These are phyloP conservation scores for Auricularia heimuer DNA, from an alignment of 768 basidiomycete genomes.

Conservation along the genomic window DNA sequence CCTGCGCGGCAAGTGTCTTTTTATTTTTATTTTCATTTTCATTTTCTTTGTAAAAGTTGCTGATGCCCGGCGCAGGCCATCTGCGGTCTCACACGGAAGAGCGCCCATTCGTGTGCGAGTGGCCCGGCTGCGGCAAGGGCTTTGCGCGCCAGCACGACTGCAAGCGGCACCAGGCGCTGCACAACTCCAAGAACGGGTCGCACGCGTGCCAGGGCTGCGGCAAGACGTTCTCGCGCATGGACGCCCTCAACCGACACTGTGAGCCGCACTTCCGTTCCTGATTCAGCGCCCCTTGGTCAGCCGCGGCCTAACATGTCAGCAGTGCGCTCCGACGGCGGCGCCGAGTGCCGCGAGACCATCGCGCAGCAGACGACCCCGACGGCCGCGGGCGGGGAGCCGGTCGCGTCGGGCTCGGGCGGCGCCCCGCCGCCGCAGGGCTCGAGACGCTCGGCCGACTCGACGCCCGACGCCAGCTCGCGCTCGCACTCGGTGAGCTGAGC, in stretches of 20 bases:
- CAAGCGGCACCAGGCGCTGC: conserved; percentile 93
- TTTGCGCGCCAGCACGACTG: conserved; percentile 95
- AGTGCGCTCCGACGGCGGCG: background rate
- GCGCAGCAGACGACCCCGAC: background rate
- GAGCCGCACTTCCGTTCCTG: conserved; percentile 25
- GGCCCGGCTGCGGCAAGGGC: conserved; percentile 89
- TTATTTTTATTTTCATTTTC: too few species aligned
- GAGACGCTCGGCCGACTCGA: background rate
- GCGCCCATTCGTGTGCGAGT: conserved; percentile 86
- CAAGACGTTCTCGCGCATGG: conserved; percentile 88
- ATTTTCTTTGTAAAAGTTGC: background rate
- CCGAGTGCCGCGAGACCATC: background rate
- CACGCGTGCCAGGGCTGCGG: conserved; percentile 88
- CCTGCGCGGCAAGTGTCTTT: conserved; percentile 46
- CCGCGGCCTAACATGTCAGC: background rate
- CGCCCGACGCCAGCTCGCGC: background rate
- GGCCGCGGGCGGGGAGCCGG: background rate
- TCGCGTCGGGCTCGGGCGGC: background rate
- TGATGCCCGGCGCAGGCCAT: conserved; percentile 49
- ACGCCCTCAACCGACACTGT: conserved; percentile 79
- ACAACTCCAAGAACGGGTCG: conserved; percentile 70
- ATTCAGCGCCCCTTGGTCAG: background rate
- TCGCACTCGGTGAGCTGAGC: background rate
- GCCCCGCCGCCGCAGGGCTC: background rate
- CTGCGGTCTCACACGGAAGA: conserved; percentile 93